A percentile compares a stretch with the other conserved stretches of the same genome.
Evolutionary conservation across 129 eudicot species (phyloP).

Genomic region (Flaveria brownii): DNA sequence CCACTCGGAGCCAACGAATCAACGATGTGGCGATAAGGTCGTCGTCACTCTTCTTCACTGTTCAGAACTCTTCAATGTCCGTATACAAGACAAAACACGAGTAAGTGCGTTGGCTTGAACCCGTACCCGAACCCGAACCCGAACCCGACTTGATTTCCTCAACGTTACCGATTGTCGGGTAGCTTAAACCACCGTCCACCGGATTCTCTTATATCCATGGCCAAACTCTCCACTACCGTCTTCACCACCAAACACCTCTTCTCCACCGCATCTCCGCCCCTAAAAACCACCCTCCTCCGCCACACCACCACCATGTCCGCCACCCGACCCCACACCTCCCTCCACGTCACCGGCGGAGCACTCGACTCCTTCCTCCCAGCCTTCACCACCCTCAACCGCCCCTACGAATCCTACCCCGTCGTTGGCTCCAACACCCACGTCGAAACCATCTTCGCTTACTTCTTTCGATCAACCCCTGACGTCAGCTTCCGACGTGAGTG

Average conservation of each 20-base stretch:
- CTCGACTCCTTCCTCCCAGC: conserved; percentile 49
- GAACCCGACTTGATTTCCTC: too few relatives aligned
- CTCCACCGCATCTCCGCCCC: conserved; percentile 10
- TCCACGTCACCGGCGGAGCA: conserved; percentile 75
- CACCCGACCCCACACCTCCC: conserved; percentile 56
- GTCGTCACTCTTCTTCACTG: neutral
- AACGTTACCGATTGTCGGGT: neutral
- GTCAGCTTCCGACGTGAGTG: conserved; percentile 68
- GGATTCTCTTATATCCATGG: conserved; percentile 35
- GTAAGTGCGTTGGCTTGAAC: neutral
- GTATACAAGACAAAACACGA: neutral
- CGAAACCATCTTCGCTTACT: conserved; percentile 86
- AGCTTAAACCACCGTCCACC: neutral
- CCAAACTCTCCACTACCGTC: conserved; percentile 42
- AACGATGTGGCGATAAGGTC: conserved; percentile 1
- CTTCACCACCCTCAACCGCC: conserved; percentile 53
- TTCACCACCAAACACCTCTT: conserved; percentile 22
- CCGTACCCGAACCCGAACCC: too few relatives aligned
- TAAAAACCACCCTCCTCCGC: neutral
- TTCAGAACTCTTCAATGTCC: neutral
- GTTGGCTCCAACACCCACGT: conserved; percentile 64
- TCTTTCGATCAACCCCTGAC: conserved; percentile 62
- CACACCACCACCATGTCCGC: conserved; percentile 33
- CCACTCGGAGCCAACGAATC: neutral
- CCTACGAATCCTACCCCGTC: conserved; percentile 64